Base-by-base conservation (phyloP, 345 rosid species). In the Hibiscus syriacus region DNA sequence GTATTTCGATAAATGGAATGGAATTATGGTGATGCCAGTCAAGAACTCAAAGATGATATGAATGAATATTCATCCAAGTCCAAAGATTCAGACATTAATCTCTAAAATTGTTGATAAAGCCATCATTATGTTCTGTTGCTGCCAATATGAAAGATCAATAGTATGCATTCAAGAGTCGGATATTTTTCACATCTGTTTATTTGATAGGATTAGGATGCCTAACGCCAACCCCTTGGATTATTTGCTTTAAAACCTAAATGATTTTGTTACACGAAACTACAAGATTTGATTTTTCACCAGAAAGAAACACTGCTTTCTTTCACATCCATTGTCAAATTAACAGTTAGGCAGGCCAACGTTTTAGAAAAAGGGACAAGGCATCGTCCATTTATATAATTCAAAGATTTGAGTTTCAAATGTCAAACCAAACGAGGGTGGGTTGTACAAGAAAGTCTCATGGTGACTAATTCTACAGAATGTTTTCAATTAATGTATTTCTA, bases 1-100 rank as follows among this genome's bases (percentile, higher is more conserved):
- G 57, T 72, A 26, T 64, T 64, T 36, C 27, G 10, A 70, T 54
- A 25, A 30, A 57, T 29, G 57, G 39, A 57, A 66, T 55, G 59
- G 20, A 20, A 57, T 22, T 16, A 29, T 22, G 34, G 17, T 56
- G 69, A 63, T 61, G 45, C 25, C 39, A 38, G 50, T 27, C 62
- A 19, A 50, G 32, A 61, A 36, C 39, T 36, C 39, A 36, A n/a
- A 36, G 43, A 6, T 25, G 46, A 62, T 17, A 62, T 62, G 70
- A 71, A 55, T 61, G 38, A 34, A 34, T 56, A 54, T 45, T 41
- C 10, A 60, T 67, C 11, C 17, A 30, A 39, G 68, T 54, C 38
- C 26, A 52, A 52, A 59, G 59, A 75, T 55, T 60, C 62, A 54
- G 66, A 17, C 13, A 32, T 11, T 56, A 14, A 13, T 55, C 34